Conservation (phyloP, 768 basidiomycete species). For the Auricularia cornea region DNA sequence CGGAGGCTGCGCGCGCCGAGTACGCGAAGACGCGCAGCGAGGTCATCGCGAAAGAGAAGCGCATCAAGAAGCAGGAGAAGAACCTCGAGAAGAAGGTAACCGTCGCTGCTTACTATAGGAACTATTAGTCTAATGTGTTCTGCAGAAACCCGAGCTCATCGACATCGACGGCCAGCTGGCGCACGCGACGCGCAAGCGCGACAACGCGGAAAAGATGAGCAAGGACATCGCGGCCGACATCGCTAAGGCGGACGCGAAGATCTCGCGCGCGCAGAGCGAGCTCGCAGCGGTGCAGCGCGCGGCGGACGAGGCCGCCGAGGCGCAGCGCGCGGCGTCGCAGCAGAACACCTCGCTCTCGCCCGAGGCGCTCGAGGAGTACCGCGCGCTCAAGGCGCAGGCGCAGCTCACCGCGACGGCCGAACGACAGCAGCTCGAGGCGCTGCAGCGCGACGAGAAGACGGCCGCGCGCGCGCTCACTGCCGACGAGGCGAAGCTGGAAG, state of each 20-base stretch:
- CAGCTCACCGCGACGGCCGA: constrained; percentile 77
- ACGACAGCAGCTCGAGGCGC: constrained; percentile 74
- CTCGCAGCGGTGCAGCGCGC: constrained; percentile 54
- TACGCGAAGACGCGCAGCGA: constrained; percentile 70
- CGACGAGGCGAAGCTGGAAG: constrained; percentile 60
- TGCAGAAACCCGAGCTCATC: constrained; percentile 76
- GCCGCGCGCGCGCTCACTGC: constrained; percentile 53
- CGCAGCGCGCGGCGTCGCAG: constrained; percentile 61
- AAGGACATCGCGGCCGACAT: constrained; percentile 59
- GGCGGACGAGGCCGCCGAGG: constrained; percentile 72
- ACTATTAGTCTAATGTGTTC: not conserved
- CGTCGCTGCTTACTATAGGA: not conserved
- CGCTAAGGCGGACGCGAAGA: constrained; percentile 40
- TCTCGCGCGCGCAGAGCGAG: constrained; percentile 54
- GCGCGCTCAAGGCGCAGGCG: constrained; percentile 71
- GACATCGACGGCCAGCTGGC: constrained; percentile 80
- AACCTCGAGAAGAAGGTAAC: constrained; percentile 71
- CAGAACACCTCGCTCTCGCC: constrained; percentile 72
- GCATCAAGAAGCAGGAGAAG: constrained; percentile 87
- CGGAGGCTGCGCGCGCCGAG: constrained; percentile 66
- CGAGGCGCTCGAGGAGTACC: constrained; percentile 83
- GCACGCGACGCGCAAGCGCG: constrained; percentile 71
- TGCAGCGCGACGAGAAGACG: constrained; percentile 78
- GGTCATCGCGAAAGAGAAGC: constrained; percentile 79
- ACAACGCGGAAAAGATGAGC: constrained; percentile 54